A percentile compares a stretch with the other conserved stretches of the same genome.
Evolutionary conservation across 345 rosid genomes (phyloP).

Genomic region (Camelina hispida): DNA sequence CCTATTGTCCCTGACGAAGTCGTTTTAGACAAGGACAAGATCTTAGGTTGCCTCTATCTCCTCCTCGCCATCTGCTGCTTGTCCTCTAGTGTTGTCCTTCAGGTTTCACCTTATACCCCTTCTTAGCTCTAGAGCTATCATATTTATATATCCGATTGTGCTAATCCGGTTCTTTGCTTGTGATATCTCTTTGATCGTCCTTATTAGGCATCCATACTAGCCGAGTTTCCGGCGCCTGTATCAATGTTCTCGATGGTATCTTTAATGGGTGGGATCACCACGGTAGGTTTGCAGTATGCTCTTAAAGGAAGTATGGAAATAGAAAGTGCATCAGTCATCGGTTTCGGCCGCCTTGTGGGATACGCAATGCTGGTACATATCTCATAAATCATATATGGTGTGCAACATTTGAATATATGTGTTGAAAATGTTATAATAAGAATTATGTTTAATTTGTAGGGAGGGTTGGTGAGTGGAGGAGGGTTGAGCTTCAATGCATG

Average conservation of each 20-base stretch:
- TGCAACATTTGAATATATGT: conserved; percentile 25
- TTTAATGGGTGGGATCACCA: conserved; percentile 65
- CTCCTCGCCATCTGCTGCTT: conserved; percentile 62
- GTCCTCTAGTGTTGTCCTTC: conserved; percentile 70
- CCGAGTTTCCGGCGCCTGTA: conserved; percentile 83
- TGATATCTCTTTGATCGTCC: background rate
- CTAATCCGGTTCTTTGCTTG: background rate
- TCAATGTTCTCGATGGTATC: conserved; percentile 71
- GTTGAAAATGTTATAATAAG: background rate
- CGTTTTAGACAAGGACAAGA: conserved; percentile 54
- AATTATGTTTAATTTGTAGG: conserved; percentile 49
- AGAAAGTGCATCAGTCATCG: conserved; percentile 53
- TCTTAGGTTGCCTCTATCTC: conserved; percentile 75
- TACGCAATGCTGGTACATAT: conserved; percentile 63
- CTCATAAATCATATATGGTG: background rate
- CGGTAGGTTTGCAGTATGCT: conserved; percentile 54
- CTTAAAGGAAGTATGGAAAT: conserved; percentile 52
- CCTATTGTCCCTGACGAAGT: conserved; percentile 34
- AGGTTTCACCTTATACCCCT: conserved; percentile 52
- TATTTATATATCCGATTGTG: background rate
- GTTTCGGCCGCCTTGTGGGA: conserved; percentile 49
- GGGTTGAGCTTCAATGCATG: conserved; percentile 83
- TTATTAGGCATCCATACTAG: conserved; percentile 68
- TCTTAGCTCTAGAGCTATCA: background rate
- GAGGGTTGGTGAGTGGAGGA: conserved; percentile 67